These are phyloP conservation scores for Colletotrichum tamarilloi DNA, from an alignment of 2,329 filamentous ascomycete genomes.

Conservation along the genomic window DNA sequence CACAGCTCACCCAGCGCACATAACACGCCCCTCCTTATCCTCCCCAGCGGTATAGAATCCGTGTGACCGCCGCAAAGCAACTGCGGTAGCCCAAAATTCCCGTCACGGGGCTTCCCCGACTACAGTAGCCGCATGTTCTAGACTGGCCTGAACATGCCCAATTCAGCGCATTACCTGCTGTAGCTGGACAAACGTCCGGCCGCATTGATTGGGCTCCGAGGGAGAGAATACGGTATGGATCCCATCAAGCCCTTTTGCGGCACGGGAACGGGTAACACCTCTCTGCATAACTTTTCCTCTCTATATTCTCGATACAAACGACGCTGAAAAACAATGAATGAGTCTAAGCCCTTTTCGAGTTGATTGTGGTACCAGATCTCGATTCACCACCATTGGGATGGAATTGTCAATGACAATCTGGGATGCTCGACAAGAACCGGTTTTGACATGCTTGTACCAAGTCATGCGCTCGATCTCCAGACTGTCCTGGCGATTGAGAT, in stretches of 20 bases:
- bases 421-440: neutral
- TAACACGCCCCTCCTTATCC: neutral
- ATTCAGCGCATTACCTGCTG: slow-evolving; percentile 26
- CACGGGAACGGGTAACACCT: neutral
- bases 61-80: slow-evolving; percentile 8
- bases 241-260: neutral
- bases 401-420: neutral
- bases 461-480: neutral
- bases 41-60: neutral
- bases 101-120: slow-evolving; percentile 25
- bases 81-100: slow-evolving; percentile 7
- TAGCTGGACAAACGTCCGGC: slow-evolving; percentile 32
- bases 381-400: neutral
- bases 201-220: neutral
- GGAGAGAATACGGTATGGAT: neutral
- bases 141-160: slow-evolving; percentile 21
- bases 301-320: neutral
- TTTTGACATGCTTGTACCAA: neutral
- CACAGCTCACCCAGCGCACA: neutral
- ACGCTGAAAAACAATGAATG: neutral
- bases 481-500: neutral
- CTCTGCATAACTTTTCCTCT: neutral
- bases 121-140: slow-evolving; percentile 34
- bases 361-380: neutral
- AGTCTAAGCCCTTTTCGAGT: slow-evolving; percentile 2